Evolutionary conservation across 2,329 filamentous ascomycete genomes (phyloP), one percentile per base, ranked within the genome.

Genomic region (Nothopassalora personata): DNA sequence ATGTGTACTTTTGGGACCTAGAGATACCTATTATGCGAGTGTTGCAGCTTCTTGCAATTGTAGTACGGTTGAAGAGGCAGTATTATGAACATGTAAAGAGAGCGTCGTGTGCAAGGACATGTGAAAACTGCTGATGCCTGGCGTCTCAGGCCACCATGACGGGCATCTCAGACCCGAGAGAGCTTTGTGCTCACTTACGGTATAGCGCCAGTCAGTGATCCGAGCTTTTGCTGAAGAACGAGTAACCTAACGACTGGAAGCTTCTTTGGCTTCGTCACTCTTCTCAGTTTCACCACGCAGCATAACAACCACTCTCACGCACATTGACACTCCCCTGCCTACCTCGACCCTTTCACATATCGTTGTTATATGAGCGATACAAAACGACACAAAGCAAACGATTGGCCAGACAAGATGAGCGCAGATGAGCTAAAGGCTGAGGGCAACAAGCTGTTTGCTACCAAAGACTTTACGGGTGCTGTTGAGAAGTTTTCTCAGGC

Each of bases 401-500:
- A 50, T 5, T 39, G 33, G 31, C 23, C 49, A 70, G 49, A 33
- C 58, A 87, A 87, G 85, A 84, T 85, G 66, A 63, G 59, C 58
- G 64, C 64, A 52, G 85, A 88, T 77, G 83, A 93, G 84, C 86
- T 99, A 71, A 99, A 99, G 83, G 91, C 92, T 72, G 88, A 94
- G 75, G 94, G 93, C 81, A 59, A 99, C 83, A 96, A 96, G 82
- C 92, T 95, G 77, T 99, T 99, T 77, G 88, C 91, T 66, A 91
- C 90, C 64, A 97, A 97, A 84, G 91, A 97, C 78, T 99, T 96
- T 76, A 84, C 91, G 71, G 91, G 93, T 75, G 94, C 94, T 72
- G 86, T 34, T 15, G 49, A 51, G 49, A 51, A 51, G 49, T 51
- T 51, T 34, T 51, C 49, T 34, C 49, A 51, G 30, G 49, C 49